Evolutionary conservation across 2,329 filamentous ascomycete genomes (phyloP).

Genomic region (Ascochyta pisi): DNA sequence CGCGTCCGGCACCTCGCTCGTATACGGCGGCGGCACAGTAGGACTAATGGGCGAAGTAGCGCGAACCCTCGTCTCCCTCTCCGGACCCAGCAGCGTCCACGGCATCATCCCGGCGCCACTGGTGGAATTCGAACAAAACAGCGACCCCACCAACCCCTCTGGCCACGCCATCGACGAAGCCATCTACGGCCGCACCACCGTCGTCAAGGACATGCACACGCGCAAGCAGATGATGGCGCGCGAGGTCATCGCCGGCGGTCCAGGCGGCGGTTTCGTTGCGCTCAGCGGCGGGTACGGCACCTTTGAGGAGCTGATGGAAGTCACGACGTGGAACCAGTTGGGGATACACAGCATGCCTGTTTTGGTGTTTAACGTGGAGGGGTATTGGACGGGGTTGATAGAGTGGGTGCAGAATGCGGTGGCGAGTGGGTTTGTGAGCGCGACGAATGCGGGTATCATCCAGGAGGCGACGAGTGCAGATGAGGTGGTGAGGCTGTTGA

Average conservation of each 20-base stretch:
- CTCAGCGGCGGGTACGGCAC: constrained; percentile 91
- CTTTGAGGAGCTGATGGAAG: constrained; percentile 92
- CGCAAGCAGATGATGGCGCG: constrained; percentile 93
- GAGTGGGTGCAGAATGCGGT: constrained; percentile 81
- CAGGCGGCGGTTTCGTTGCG: constrained; percentile 87
- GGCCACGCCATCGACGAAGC: constrained; percentile 63
- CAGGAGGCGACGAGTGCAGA: constrained; percentile 76
- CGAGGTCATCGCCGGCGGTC: constrained; percentile 81
- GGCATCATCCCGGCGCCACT: constrained; percentile 92
- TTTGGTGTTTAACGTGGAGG: constrained; percentile 83
- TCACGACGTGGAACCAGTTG: constrained; percentile 93
- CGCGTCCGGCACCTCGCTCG: constrained; percentile 77
- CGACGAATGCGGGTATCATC: constrained; percentile 76
- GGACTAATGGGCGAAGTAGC: constrained; percentile 96
- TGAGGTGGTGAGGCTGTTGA: constrained; percentile 73
- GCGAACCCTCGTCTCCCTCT: constrained; percentile 81
- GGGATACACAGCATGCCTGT: constrained; percentile 83
- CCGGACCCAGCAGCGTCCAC: constrained; percentile 82
- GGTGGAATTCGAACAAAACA: constrained; percentile 75
- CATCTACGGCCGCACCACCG: constrained; percentile 81
- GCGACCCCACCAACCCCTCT: constrained; percentile 55
- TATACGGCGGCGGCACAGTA: constrained; percentile 93
- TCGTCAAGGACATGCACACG: constrained; percentile 95
- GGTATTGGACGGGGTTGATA: constrained; percentile 89
- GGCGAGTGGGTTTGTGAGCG: constrained; percentile 76